Percentiles rank a stretch among this genome's conserved stretches.
Conservation (phyloP, 768 basidiomycete species). For the Gymnopilus dilepis region DNA sequence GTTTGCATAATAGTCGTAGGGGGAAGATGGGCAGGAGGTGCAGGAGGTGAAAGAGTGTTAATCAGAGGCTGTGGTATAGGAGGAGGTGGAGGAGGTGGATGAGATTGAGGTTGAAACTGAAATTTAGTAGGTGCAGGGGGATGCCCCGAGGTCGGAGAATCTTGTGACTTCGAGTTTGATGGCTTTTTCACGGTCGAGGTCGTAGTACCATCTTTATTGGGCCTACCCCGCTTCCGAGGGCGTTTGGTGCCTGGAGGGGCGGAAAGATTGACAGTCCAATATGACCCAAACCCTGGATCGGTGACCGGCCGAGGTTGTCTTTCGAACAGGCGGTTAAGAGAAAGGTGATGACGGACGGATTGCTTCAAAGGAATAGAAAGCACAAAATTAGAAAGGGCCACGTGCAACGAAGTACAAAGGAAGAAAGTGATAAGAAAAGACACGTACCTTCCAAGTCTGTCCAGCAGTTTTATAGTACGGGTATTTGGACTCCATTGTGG, state of each 20-base stretch:
- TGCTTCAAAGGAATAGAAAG: constrained; percentile 52
- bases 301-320: constrained; percentile 82
- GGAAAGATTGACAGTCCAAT: constrained; percentile 87
- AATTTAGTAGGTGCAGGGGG: constrained; percentile 27
- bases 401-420: constrained; percentile 16
- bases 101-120: constrained; percentile 33
- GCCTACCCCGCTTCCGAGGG: constrained; percentile 77
- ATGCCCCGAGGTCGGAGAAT: constrained; percentile 15
- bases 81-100: constrained; percentile 32
- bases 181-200: constrained; percentile 18
- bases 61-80: constrained; percentile 31
- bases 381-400: constrained; percentile 16
- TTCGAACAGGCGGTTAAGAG: constrained; percentile 82
- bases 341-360: constrained; percentile 87
- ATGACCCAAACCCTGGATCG: constrained; percentile 86
- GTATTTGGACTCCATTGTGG: constrained; percentile 86
- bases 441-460: constrained; percentile 80
- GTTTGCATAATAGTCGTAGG: constrained; percentile 7
- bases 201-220: constrained; percentile 49
- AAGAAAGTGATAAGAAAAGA: constrained; percentile 6
- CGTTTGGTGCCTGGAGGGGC: constrained; percentile 89
- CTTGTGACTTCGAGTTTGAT: constrained; percentile 7
- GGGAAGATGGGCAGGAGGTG: constrained; percentile 4
- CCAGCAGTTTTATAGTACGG: constrained; percentile 82
- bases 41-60: constrained; percentile 24